Evolutionary conservation across 257 asterid genomes (phyloP).

Genomic region (Orobanche coerulescens): DNA sequence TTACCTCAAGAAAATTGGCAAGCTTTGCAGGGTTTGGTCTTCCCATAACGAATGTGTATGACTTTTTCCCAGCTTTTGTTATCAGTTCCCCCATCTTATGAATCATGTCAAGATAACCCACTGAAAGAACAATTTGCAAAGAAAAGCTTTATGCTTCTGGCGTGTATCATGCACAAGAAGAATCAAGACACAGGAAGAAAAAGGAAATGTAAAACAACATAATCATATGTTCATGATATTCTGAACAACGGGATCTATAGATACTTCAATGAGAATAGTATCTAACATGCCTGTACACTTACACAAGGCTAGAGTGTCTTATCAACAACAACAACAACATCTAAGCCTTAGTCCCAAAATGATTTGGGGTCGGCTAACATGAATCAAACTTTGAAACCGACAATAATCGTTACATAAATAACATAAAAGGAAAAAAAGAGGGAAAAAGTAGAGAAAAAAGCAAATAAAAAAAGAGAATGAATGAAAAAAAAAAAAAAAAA

Average conservation of each 20-base stretch:
- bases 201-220: neutral
- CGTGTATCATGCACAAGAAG: neutral
- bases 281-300: neutral
- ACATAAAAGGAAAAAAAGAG: too few species aligned
- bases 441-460: too few species aligned
- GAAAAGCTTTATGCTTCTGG: slow-evolving; percentile 22
- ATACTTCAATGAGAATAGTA: neutral
- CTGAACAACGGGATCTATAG: neutral
- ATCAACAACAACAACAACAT: too few species aligned
- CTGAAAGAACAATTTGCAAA: slow-evolving; percentile 39
- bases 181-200: neutral
- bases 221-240: neutral
- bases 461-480: too few species aligned
- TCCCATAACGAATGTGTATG: slow-evolving; percentile 93
- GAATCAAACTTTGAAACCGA: too few species aligned
- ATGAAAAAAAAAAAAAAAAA: too few species aligned
- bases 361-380: too few species aligned
- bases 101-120: slow-evolving; percentile 89
- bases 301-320: neutral
- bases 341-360: too few species aligned
- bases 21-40: slow-evolving; percentile 92
- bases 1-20: slow-evolving; percentile 96
- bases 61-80: slow-evolving; percentile 77
- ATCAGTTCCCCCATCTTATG: slow-evolving; percentile 77
- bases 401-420: too few species aligned